Conservation (phyloP, 192 early-diverging fungal species). For the Podila horticola region DNA sequence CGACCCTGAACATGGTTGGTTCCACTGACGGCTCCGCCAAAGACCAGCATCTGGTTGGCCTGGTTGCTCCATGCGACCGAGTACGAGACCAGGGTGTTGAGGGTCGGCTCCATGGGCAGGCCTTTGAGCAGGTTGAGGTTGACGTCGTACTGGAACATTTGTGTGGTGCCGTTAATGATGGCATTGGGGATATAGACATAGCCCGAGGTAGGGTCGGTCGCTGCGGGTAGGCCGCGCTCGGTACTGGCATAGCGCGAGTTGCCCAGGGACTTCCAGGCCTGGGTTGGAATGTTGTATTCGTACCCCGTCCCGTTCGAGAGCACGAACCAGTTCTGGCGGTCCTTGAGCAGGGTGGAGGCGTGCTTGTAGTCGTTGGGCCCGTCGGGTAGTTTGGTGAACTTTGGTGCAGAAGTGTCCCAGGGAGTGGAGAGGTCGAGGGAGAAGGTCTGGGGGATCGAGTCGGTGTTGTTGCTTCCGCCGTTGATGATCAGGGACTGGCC, state of each 20-base stretch:
- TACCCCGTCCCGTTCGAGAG: constrained; percentile 9
- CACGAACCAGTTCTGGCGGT: constrained; percentile 10
- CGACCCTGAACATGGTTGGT: neutral
- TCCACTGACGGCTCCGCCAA: constrained; percentile 16
- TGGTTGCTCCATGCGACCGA: constrained; percentile 8
- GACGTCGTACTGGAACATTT: constrained; percentile 17
- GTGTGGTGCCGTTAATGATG: constrained; percentile 1
- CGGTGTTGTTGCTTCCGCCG: constrained; percentile 9
- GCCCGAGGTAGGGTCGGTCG: constrained; percentile 7
- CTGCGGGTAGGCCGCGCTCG: neutral
- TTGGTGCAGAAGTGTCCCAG: constrained; percentile 7
- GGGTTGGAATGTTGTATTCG: constrained; percentile 6
- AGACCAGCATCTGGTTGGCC: constrained; percentile 10
- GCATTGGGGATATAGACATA: constrained; percentile 9
- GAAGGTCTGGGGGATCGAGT: constrained; percentile 7
- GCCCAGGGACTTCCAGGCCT: neutral
- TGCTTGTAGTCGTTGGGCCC: constrained; percentile 10
- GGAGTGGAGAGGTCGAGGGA: constrained; percentile 13
- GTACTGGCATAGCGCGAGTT: neutral
- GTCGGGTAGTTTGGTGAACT: neutral
- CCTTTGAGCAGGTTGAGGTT: constrained; percentile 1
- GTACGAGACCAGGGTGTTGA: constrained; percentile 2
- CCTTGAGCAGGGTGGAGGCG: constrained; percentile 1
- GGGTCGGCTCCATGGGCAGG: constrained; percentile 11
- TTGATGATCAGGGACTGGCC: constrained; percentile 10